Evolutionary conservation across 352 stramenopile genomes (phyloP).

Genomic region (Pythium utonaiense): DNA sequence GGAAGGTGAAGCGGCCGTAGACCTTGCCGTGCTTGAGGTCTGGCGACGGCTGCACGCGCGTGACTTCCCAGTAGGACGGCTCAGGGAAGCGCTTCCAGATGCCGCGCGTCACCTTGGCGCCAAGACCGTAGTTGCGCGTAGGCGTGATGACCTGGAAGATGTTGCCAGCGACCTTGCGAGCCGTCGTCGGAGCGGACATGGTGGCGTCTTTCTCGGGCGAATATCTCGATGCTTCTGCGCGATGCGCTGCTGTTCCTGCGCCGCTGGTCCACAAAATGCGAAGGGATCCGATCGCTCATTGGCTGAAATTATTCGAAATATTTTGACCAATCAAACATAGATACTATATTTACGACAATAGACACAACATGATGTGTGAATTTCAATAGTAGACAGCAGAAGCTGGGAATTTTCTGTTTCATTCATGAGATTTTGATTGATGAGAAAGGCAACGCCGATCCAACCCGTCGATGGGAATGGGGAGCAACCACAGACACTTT

Average conservation of each 20-base stretch:
- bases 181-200: constrained; percentile 19
- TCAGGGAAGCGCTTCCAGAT: constrained; percentile 76
- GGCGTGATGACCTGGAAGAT: constrained; percentile 73
- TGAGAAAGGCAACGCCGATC: too few species aligned
- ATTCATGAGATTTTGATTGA: too few species aligned
- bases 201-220: neutral
- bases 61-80: constrained; percentile 80
- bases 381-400: too few species aligned
- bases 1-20: constrained; percentile 78
- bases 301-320: neutral
- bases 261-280: neutral
- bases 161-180: constrained; percentile 37
- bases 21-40: constrained; percentile 88
- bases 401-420: too few species aligned
- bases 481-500: too few species aligned
- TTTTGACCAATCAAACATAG: too few species aligned
- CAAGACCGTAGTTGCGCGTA: constrained; percentile 67
- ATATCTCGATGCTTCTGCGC: neutral
- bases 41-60: constrained; percentile 59
- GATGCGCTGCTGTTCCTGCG: too few species aligned
- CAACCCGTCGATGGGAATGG: too few species aligned
- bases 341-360: too few species aligned
- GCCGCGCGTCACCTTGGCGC: constrained; percentile 60
- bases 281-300: neutral
- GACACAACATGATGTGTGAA: too few species aligned